phyloP scores from a whole-genome alignment of 352 stramenopile species.

The Phytopythium sindhum region DNA sequence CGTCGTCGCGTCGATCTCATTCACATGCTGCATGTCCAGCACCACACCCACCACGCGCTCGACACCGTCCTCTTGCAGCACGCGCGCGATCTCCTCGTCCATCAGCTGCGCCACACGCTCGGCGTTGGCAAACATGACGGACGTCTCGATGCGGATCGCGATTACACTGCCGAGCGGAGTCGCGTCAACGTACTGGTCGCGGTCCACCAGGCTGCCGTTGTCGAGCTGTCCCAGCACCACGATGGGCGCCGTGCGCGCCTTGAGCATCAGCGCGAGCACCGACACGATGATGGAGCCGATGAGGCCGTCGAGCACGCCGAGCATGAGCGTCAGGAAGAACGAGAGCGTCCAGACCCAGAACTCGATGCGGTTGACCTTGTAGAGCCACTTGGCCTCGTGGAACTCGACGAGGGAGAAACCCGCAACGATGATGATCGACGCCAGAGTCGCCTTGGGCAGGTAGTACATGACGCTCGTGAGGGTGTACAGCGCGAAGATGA shows the following conservation, averaged over 20 bases:
- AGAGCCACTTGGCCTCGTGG: constrained; percentile 82
- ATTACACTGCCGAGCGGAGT: constrained; percentile 26
- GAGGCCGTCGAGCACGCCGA: constrained; percentile 47
- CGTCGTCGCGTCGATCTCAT: constrained; percentile 59
- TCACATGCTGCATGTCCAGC: constrained; percentile 42
- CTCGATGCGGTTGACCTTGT: constrained; percentile 46
- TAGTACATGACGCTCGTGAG: constrained; percentile 85
- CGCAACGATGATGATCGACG: constrained; percentile 88
- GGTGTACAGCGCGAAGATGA: constrained; percentile 81
- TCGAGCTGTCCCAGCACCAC: constrained; percentile 36
- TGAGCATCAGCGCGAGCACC: constrained; percentile 52
- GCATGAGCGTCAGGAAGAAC: constrained; percentile 45
- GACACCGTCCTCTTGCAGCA: constrained; percentile 19
- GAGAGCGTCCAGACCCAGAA: constrained; percentile 50
- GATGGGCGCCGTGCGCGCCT: constrained; percentile 39
- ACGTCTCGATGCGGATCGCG: constrained; percentile 43
- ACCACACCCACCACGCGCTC: constrained; percentile 29
- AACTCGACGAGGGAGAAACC: constrained; percentile 88
- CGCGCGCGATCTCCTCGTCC: constrained; percentile 32
- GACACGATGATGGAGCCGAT: constrained; percentile 53
- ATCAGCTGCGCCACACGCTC: constrained; percentile 36
- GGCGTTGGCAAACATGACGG: constrained; percentile 61
- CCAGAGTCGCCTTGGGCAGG: constrained; percentile 72
- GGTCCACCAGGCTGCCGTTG: constrained; percentile 35
- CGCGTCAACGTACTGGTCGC: constrained; percentile 21